phyloP scores from a whole-genome alignment of 2,329 filamentous ascomycete species.

The Neurospora sp. region DNA sequence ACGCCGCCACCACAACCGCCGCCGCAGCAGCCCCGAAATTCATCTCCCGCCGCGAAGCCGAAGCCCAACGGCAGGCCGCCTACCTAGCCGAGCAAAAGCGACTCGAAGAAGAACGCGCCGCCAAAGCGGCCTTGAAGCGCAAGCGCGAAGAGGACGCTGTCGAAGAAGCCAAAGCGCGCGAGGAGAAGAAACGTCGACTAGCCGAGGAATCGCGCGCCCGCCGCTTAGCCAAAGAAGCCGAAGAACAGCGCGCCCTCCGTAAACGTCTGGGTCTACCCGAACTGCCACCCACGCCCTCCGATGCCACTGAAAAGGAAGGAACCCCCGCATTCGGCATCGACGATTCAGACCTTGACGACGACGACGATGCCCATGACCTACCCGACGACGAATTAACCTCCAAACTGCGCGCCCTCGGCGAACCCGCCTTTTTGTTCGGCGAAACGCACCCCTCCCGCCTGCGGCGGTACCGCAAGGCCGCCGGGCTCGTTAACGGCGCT shows the following conservation, averaged over 20 bases:
- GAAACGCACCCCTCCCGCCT: slow-evolving; percentile 64
- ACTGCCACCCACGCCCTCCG: slow-evolving; percentile 35
- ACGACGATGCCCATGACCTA: slow-evolving; percentile 48
- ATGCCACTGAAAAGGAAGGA: slow-evolving; percentile 19
- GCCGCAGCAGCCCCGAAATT: slow-evolving; percentile 46
- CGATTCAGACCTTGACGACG: slow-evolving; percentile 31
- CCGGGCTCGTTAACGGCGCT: slow-evolving; percentile 39
- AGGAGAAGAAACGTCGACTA: slow-evolving; percentile 71
- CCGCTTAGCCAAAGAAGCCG: slow-evolving; percentile 62
- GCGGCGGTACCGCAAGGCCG: slow-evolving; percentile 48
- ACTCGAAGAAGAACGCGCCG: slow-evolving; percentile 60
- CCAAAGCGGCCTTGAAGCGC: slow-evolving; percentile 66
- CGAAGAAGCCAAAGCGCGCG: slow-evolving; percentile 55
- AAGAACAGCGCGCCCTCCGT: slow-evolving; percentile 61
- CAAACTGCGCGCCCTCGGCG: slow-evolving; percentile 60
- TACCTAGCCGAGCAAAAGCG: slow-evolving; percentile 76
- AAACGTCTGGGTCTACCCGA: slow-evolving; percentile 76
- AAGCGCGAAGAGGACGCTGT: slow-evolving; percentile 81
- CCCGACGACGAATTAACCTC: slow-evolving; percentile 57
- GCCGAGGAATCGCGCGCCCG: slow-evolving; percentile 68
- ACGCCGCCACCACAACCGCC: slow-evolving; percentile 5
- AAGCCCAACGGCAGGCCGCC: slow-evolving; percentile 67
- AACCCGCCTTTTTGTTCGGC: slow-evolving; percentile 71
- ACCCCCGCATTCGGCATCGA: slow-evolving; percentile 19
- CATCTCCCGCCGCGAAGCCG: slow-evolving; percentile 72